Percentiles rank a stretch among this genome's conserved stretches.
These are phyloP conservation scores for Scalesia atractyloides DNA, from an alignment of 129 eudicot genomes.

Conservation along the genomic window DNA sequence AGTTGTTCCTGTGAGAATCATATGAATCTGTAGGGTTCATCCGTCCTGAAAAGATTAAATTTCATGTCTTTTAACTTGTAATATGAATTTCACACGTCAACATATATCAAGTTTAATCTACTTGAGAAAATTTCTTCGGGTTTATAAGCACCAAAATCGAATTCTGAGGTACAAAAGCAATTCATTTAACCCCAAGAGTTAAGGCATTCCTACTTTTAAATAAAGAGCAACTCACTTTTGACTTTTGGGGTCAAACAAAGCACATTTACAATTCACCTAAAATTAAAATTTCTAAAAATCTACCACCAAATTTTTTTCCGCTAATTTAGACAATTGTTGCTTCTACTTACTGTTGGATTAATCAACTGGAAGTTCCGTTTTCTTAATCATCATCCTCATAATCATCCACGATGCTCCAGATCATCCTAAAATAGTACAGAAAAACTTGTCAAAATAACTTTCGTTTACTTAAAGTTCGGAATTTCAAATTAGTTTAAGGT, in stretches of 20 bases:
- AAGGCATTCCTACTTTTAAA: background rate
- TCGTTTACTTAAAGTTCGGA: background rate
- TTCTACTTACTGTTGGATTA: constrained; percentile 27
- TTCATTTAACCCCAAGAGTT: background rate
- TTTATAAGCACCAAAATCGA: background rate
- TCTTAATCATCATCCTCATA: constrained; percentile 30
- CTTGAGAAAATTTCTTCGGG: too few relatives aligned
- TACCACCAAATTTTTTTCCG: background rate
- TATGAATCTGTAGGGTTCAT: constrained; percentile 2
- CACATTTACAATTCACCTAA: background rate
- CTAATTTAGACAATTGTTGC: background rate
- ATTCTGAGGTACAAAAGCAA: background rate
- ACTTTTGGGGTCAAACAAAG: constrained; percentile 1
- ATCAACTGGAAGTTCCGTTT: constrained; percentile 14
- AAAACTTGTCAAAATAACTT: background rate
- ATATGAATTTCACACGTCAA: background rate
- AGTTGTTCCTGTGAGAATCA: constrained; percentile 6
- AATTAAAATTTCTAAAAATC: background rate
- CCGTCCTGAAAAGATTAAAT: constrained; percentile 14
- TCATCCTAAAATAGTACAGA: constrained; percentile 56
- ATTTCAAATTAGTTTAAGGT: background rate
- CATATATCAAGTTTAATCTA: background rate
- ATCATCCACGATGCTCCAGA: constrained; percentile 55
- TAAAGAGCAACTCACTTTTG: background rate
- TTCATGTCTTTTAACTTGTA: background rate